Evolutionary conservation across 306 rosid genomes (phyloP).

Genomic region (Glycine latifolia): DNA sequence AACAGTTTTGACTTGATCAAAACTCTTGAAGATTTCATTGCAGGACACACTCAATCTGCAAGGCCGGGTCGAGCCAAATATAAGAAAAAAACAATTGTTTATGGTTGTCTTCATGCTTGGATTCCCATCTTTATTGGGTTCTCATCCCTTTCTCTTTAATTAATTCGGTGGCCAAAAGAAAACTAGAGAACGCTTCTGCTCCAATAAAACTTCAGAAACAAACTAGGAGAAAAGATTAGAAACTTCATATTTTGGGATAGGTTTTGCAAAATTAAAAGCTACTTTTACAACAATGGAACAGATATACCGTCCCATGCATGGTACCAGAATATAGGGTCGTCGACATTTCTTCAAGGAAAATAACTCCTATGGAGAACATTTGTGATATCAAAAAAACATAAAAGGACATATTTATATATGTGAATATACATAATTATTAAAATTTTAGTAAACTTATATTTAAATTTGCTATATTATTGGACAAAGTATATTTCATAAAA

Average conservation of each 20-base stretch:
- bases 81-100: background rate
- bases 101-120: constrained; percentile 16
- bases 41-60: constrained; percentile 21
- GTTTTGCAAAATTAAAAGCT: background rate
- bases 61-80: background rate
- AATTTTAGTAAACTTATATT: too few relatives aligned
- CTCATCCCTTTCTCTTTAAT: background rate
- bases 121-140: background rate
- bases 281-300: background rate
- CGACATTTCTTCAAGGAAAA: too few relatives aligned
- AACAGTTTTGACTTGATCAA: constrained; percentile 32
- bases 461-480: too few relatives aligned
- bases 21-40: constrained; percentile 15
- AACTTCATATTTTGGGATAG: background rate
- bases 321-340: too few relatives aligned
- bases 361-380: too few relatives aligned
- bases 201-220: background rate
- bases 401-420: too few relatives aligned
- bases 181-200: constrained; percentile 13
- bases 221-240: background rate
- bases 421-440: too few relatives aligned
- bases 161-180: constrained; percentile 17
- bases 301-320: background rate
- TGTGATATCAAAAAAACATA: too few relatives aligned
- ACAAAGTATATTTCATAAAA: too few relatives aligned